Percentiles rank a stretch among this genome's conserved stretches.
These are phyloP conservation scores for Cyphellophora europaea DNA, from an alignment of 2,329 filamentous ascomycete genomes.

Conservation along the genomic window DNA sequence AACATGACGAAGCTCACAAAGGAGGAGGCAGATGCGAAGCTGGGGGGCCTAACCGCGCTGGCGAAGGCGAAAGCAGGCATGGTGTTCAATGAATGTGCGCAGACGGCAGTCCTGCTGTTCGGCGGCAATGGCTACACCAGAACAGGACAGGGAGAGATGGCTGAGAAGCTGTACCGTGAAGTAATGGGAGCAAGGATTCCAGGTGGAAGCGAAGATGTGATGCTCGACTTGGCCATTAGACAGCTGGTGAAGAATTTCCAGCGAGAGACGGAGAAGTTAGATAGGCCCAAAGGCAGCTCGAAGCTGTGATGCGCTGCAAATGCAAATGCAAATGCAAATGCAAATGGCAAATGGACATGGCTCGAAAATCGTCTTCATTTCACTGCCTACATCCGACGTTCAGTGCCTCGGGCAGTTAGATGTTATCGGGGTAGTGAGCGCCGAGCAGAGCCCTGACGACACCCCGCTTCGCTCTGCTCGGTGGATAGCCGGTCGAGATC, in stretches of 20 bases:
- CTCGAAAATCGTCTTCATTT: too few species aligned
- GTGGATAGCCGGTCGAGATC: too few species aligned
- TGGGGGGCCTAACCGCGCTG: conserved; percentile 63
- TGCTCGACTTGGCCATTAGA: conserved; percentile 59
- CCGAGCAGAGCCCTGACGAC: too few species aligned
- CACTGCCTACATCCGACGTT: too few species aligned
- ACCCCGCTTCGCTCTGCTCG: too few species aligned
- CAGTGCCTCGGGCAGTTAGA: too few species aligned
- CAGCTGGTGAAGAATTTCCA: conserved; percentile 55
- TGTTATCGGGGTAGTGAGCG: too few species aligned
- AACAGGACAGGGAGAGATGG: conserved; percentile 59
- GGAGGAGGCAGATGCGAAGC: conserved; percentile 36
- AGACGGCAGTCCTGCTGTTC: conserved; percentile 60
- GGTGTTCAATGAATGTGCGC: conserved; percentile 62
- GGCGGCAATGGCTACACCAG: conserved; percentile 65
- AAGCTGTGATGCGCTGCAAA: too few species aligned
- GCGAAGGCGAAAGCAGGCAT: conserved; percentile 64
- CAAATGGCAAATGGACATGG: too few species aligned
- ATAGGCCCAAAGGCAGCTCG: conserved; percentile 1
- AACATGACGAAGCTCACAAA: conserved; percentile 48
- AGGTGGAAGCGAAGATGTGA: conserved; percentile 62
- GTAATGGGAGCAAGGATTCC: conserved; percentile 54
- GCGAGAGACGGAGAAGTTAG: conserved; percentile 1
- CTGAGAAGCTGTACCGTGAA: conserved; percentile 56
- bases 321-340: too few species aligned